Percentiles rank a stretch among this genome's conserved stretches.
Conservation (phyloP, 306 rosid species). For the Senna siamea region DNA sequence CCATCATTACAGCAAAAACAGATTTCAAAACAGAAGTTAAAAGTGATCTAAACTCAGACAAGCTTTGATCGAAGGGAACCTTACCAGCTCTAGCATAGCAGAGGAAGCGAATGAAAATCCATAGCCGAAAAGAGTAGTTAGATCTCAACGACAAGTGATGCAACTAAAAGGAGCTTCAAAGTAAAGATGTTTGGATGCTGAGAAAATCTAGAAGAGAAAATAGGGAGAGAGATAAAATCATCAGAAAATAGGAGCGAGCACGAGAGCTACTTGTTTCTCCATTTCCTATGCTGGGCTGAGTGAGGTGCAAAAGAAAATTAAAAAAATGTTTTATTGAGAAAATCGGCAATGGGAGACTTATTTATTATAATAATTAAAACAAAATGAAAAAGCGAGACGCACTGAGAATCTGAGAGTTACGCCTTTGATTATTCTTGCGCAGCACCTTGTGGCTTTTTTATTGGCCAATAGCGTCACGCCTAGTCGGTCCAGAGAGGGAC, state of each 20-base stretch:
- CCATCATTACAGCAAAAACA: background rate
- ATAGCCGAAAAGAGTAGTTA: slow-evolving; percentile 30
- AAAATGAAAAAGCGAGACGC: slow-evolving; percentile 30
- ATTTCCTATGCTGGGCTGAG: slow-evolving; percentile 40
- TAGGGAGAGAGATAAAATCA: slow-evolving; percentile 12
- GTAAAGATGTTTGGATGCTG: slow-evolving; percentile 33
- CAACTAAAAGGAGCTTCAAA: slow-evolving; percentile 22
- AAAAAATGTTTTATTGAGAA: slow-evolving; percentile 28
- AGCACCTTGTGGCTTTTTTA: background rate
- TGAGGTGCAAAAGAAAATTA: slow-evolving; percentile 11
- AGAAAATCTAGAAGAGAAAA: slow-evolving; percentile 40
- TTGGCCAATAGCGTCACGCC: slow-evolving; percentile 34
- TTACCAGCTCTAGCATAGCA: slow-evolving; percentile 41
- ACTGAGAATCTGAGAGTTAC: slow-evolving; percentile 37
- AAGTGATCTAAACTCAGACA: slow-evolving; percentile 20
- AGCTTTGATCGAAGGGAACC: slow-evolving; percentile 42
- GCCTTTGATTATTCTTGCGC: slow-evolving; percentile 34
- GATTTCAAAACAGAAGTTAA: slow-evolving; percentile 6
- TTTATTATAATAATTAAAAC: background rate
- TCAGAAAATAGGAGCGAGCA: slow-evolving; percentile 31
- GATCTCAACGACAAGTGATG: slow-evolving; percentile 41
- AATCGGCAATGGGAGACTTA: slow-evolving; percentile 30
- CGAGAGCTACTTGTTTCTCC: slow-evolving; percentile 42
- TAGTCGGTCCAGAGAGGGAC: background rate
- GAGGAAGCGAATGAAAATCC: slow-evolving; percentile 36